Percentiles rank a stretch among this genome's conserved stretches.
Conservation (phyloP, 73 alveolate species). For the Uronychia setigera region DNA sequence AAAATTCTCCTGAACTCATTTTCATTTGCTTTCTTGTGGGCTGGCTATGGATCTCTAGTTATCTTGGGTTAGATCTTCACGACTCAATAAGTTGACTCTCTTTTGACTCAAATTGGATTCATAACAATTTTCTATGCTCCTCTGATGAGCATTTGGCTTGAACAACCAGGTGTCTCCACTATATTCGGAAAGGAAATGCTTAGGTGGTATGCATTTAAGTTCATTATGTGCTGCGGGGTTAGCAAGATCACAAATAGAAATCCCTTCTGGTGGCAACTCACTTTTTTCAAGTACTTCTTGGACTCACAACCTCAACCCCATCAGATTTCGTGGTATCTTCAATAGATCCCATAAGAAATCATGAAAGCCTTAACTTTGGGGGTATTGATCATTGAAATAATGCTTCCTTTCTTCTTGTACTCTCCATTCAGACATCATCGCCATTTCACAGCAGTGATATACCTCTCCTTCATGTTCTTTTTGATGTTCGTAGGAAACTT, state of each 20-base stretch:
- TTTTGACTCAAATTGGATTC: constrained; percentile 85
- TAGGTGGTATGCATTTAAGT: constrained; percentile 75
- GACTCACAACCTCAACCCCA: constrained; percentile 83
- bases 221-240: constrained; percentile 79
- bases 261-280: constrained; percentile 88
- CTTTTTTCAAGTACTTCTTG: constrained; percentile 83
- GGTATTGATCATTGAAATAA: constrained; percentile 54
- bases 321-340: constrained; percentile 75
- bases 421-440: constrained; percentile 78
- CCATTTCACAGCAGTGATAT: constrained; percentile 60
- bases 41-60: constrained; percentile 53
- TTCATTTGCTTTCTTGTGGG: constrained; percentile 61
- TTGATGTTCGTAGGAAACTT: constrained; percentile 82
- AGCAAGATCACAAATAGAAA: constrained; percentile 74
- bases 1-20: constrained; percentile 44
- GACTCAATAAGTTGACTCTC: constrained; percentile 85
- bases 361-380: constrained; percentile 63
- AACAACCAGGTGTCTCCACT: constrained; percentile 4
- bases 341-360: constrained; percentile 63
- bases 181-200: constrained; percentile 69
- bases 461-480: constrained; percentile 43
- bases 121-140: constrained; percentile 67
- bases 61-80: constrained; percentile 72
- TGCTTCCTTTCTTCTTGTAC: constrained; percentile 72
- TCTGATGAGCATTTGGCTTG: constrained; percentile 7